Conservation (phyloP, 371 early-diverging fungal genomes). For the Mucor irregularis region DNA sequence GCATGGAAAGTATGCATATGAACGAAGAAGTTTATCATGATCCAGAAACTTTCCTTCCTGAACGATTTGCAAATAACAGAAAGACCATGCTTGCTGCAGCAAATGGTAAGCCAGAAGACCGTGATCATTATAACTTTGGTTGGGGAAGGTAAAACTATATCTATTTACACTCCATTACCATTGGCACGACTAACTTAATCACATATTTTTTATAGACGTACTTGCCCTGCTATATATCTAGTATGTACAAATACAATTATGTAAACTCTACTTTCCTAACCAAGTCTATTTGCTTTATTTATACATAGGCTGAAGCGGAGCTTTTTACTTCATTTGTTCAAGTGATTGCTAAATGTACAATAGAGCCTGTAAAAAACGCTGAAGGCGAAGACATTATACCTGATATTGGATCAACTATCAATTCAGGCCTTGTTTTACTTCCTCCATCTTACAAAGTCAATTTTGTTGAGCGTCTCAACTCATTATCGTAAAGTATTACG, state of each 20-base stretch:
- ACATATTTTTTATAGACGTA: constrained; percentile 10
- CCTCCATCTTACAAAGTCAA: constrained; percentile 5
- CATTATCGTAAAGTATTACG: not conserved
- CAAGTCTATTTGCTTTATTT: not conserved
- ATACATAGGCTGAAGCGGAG: constrained; percentile 11
- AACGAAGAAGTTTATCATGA: constrained; percentile 5
- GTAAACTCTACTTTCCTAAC: not conserved
- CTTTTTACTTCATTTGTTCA: constrained; percentile 2
- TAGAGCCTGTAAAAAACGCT: not conserved
- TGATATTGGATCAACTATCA: not conserved
- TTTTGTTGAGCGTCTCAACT: not conserved
- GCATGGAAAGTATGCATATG: constrained; percentile 18
- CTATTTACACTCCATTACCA: too few relatives aligned
- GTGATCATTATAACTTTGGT: constrained; percentile 25
- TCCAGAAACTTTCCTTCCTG: constrained; percentile 18
- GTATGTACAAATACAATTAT: too few relatives aligned
- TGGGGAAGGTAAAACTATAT: constrained; percentile 20
- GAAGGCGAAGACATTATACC: not conserved
- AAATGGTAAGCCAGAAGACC: constrained; percentile 15
- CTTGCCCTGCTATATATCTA: constrained; percentile 19
- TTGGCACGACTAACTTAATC: too few relatives aligned
- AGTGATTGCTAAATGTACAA: not conserved
- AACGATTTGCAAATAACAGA: constrained; percentile 11
- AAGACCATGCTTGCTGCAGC: constrained; percentile 16
- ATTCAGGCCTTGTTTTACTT: not conserved